phyloP scores from a whole-genome alignment of 306 rosid genomes.

The Vachellia pachyceras region DNA sequence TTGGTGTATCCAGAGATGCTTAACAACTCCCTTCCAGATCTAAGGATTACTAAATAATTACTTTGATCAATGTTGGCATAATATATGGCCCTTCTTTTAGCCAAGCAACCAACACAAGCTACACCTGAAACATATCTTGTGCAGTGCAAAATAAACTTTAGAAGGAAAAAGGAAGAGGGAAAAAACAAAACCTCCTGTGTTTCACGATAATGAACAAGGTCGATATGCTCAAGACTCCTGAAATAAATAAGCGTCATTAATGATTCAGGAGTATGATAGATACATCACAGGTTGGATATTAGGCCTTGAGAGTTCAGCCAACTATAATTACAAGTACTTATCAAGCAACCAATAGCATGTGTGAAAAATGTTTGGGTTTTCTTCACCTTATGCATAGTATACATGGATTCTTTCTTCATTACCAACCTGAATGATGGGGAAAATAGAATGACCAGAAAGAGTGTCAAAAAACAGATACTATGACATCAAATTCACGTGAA shows the following conservation, averaged over 20 bases:
- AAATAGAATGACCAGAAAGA: constrained; percentile 25
- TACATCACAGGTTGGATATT: constrained; percentile 26
- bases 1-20: constrained; percentile 17
- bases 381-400: constrained; percentile 94
- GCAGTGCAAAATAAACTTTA: constrained; percentile 28
- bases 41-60: constrained; percentile 21
- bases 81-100: constrained; percentile 14
- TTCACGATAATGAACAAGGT: constrained; percentile 98
- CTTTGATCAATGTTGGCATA: not conserved
- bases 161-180: constrained; percentile 27
- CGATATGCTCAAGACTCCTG: constrained; percentile 96
- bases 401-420: constrained; percentile 97
- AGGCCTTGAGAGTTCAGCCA: constrained; percentile 29
- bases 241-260: constrained; percentile 38
- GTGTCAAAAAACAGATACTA: constrained; percentile 31
- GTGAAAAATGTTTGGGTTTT: constrained; percentile 76
- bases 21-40: constrained; percentile 27
- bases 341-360: constrained; percentile 98
- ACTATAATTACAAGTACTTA: constrained; percentile 65
- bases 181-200: constrained; percentile 73
- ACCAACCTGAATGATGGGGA: constrained; percentile 69
- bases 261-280: constrained; percentile 26
- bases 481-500: constrained; percentile 7
- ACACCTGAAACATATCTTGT: constrained; percentile 25
- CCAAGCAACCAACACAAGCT: constrained; percentile 23